Evolutionary conservation across 2,329 filamentous ascomycete genomes (phyloP), one percentile per base, ranked within the genome.

Genomic region (Celoporthe dispersa): DNA sequence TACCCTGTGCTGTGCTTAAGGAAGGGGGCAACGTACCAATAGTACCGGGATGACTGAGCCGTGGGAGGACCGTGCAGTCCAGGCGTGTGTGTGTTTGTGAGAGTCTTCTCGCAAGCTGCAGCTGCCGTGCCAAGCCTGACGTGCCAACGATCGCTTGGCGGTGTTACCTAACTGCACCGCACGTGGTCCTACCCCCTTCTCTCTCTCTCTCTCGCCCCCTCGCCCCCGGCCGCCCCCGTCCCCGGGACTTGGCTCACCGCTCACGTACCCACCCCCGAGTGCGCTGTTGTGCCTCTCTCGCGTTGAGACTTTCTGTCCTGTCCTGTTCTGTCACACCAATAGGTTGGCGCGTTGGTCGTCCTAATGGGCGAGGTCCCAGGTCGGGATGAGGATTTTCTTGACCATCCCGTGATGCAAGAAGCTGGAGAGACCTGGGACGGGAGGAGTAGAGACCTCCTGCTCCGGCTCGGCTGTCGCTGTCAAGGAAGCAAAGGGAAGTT

Each of bases 121-220:
- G 39, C 39, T 41, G 14, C 39, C 39, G 2, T 41, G 44, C 68
- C 44, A 37, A 62, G 65, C 65, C 64, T 62, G 51, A 31, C 11
- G 51, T 48, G 51, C 51, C 44, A 37, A 57, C n/a, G n/a, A 37
- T 37, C 48, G 9, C 51, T 8, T 39, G 31, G 57, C 51, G 53
- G 66, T 68, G 60, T 57, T 31, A 8, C 25, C 14, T 16, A 57
- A 14, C 9, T 53, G 51, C n/a, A 48, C 51, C 5, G 51, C 51
- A 53, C 12, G n/a, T 53, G 51, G n/a, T 14, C 51, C 53, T 57
- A 28, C 53, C 19, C 12, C 51, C 22, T 25, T 28, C 25, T 12
- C n/a, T 28, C 31, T 28, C 53, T 31, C 28, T 31, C 25, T 16
- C 25, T 16, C 3, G 2, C 12, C 53, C 12, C 53, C 7, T 7